Evolutionary conservation across 192 early-diverging fungal genomes (phyloP), one percentile per base, ranked within the genome.

Genomic region (Chytriomyces confervae): DNA sequence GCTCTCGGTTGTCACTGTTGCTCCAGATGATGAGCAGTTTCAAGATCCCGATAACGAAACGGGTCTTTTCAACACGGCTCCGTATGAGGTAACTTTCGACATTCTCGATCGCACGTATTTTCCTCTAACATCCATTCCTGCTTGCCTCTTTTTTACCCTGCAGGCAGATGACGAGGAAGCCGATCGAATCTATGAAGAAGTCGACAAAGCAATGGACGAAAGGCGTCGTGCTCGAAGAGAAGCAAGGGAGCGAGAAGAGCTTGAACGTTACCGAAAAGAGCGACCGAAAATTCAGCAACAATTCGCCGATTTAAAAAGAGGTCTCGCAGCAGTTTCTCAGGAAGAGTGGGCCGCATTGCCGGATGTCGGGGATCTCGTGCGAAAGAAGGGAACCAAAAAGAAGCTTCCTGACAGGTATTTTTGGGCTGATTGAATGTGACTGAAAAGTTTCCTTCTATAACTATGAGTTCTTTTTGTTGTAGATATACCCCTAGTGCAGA

Each of bases 41-140:
- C 90, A 94, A 69, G 96, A 98, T 78, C 95, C 95, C 7, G 96
- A 97, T 64, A 96, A 98, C 75, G 96, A 98, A 67, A 91, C 91
- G 5, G 96, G 95, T 24, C 83, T 99, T 47, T 99, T 98, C 79
- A 90, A 89, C 71, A 86, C 89, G 6, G 86, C 89, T 43, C 94
- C 94, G 6, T 98, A 98, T 74, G 98, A 97, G 62, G 93, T 91
- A 20, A 36, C 36, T 36, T 36, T 36, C 36, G 36, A 36, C 36
- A 36, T 36, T 36, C 36, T 36, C 3, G 36, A 36, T 36, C 36
- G 36, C 36, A 36, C 36, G 36, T 36, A 36, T 36, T 36, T 36
- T 36, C 36, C 36, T 36, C 36, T 36, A 36, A 36, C 36, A 4
- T 36, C 2, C 36, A 36, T 36, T 36, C 3, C 36, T 0, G 36